A percentile compares a stretch with the other conserved stretches of the same genome.
These are phyloP conservation scores for Atkinsonella hypoxylon DNA, from an alignment of 2,329 filamentous ascomycete genomes.

Conservation along the genomic window DNA sequence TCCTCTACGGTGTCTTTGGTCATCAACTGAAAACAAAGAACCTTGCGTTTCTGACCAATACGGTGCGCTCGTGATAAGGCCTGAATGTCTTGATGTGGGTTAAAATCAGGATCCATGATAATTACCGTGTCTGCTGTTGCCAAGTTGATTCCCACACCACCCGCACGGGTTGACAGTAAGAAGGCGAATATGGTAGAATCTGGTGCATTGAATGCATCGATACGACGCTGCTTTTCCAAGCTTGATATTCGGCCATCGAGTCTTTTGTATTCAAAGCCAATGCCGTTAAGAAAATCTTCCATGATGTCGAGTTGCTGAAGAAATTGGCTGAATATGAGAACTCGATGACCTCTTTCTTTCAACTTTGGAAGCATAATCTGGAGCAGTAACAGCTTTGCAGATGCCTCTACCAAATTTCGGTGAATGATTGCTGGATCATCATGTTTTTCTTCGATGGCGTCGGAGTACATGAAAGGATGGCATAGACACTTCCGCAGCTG, in stretches of 20 bases:
- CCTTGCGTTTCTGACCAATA: constrained; percentile 92
- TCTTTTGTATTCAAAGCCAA: constrained; percentile 63
- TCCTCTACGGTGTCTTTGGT: constrained; percentile 84
- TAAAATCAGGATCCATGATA: constrained; percentile 94
- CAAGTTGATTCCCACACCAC: constrained; percentile 94
- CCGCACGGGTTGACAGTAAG: constrained; percentile 82
- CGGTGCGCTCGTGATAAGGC: constrained; percentile 88
- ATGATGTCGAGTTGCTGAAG: constrained; percentile 77
- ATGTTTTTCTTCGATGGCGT: constrained; percentile 74
- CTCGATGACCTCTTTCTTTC: constrained; percentile 72
- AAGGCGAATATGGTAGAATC: constrained; percentile 80
- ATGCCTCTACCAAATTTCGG: constrained; percentile 80
- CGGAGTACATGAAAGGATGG: constrained; percentile 90
- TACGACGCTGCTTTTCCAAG: constrained; percentile 83
- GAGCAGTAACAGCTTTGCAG: constrained; percentile 75
- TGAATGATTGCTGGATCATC: constrained; percentile 50
- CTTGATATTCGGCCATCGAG: constrained; percentile 77
- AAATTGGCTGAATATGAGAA: constrained; percentile 94
- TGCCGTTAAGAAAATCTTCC: constrained; percentile 76
- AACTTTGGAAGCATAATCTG: constrained; percentile 81
- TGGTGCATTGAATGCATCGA: constrained; percentile 85
- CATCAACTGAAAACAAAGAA: constrained; percentile 89
- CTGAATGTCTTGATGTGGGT: constrained; percentile 95
- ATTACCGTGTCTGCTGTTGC: constrained; percentile 97
- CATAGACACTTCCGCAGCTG: constrained; percentile 90